These are phyloP conservation scores for Globisporangium barbulae DNA, from an alignment of 352 stramenopile species.

Conservation along the genomic window DNA sequence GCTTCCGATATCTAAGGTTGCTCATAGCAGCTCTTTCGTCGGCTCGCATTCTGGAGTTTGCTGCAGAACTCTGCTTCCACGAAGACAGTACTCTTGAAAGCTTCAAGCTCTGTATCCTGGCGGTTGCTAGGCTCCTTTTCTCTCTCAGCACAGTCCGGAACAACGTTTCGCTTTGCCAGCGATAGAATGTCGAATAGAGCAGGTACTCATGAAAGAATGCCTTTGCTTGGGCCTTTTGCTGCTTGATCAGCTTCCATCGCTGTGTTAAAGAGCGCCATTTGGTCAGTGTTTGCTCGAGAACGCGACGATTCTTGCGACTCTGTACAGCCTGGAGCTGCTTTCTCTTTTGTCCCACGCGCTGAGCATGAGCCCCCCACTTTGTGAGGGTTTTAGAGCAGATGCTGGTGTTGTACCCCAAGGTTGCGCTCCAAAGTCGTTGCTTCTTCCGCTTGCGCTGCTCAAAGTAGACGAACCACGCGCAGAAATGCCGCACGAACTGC, in stretches of 20 bases:
- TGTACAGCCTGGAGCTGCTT: background rate
- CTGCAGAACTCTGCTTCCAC: background rate
- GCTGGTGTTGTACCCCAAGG: background rate
- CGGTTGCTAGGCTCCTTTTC: background rate
- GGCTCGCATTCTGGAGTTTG: background rate
- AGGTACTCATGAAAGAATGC: conserved; percentile 32
- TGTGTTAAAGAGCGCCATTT: background rate
- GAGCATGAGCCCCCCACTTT: background rate
- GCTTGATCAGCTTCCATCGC: background rate
- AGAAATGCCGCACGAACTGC: conserved; percentile 3
- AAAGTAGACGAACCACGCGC: conserved; percentile 1
- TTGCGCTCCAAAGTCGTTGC: background rate
- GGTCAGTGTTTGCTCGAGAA: background rate
- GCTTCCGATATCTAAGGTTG: conserved; percentile 5
- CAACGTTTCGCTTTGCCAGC: conserved; percentile 24
- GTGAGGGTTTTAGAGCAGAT: background rate
- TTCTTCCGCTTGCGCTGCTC: conserved; percentile 1
- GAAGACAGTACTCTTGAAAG: background rate
- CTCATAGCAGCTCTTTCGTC: background rate
- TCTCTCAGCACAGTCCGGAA: conserved; percentile 4
- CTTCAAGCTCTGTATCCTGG: background rate
- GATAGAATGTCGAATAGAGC: conserved; percentile 22
- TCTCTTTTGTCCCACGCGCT: background rate
- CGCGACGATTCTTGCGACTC: background rate
- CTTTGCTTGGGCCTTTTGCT: conserved; percentile 14